Base-by-base conservation (phyloP, 805 yeast genomes). In the Barnettozyma vustinii region DNA sequence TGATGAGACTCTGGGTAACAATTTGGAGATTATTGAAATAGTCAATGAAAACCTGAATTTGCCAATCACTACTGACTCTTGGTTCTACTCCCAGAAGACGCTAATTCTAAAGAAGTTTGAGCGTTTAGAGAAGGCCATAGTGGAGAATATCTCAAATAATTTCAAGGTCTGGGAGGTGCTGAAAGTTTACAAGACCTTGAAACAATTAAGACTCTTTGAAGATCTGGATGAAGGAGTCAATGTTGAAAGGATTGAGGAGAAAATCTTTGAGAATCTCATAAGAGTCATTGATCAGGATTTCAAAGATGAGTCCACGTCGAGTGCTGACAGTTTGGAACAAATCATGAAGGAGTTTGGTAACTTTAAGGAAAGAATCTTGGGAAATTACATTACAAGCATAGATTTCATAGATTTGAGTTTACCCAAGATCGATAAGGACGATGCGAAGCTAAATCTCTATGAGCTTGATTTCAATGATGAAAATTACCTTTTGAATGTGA, bases 401-500 rank as follows among this genome's bases (percentile, higher is more conserved):
- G 32, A 27, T 5, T 8, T 10, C 10, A 27, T 36, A 9, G 40
- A 42, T 30, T 10, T 30, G 20, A 30, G 9, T 4, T 16, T 33
- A 4, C 27, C 12, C 4, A 30, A 6, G 21, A n/a, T 15, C 16
- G 40, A 19, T 23, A 18, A 27, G 7, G 23, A 27, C 1, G 41
- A 42, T 3, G 25, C 32, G 25, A 47, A 46, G 12, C 32, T 45
- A 18, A 47, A 49, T n/a, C 20, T 54, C 4, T 54, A 51, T 37
- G 39, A 45, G 1, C 33, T 52, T 7, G 45, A 51, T 32, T 37
- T 37, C 15, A 40, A 53, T 20, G 44, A 42, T n/a, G 25, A 9
- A 15, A 42, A 48, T 18, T 44, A 50, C 18, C 40, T 54, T 16
- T 9, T 10, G 10, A 45, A 51, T 4, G 35, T 55, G n/a, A 43